Base-by-base conservation (phyloP, 768 basidiomycete species). In the Neoboletus magnificus region DNA sequence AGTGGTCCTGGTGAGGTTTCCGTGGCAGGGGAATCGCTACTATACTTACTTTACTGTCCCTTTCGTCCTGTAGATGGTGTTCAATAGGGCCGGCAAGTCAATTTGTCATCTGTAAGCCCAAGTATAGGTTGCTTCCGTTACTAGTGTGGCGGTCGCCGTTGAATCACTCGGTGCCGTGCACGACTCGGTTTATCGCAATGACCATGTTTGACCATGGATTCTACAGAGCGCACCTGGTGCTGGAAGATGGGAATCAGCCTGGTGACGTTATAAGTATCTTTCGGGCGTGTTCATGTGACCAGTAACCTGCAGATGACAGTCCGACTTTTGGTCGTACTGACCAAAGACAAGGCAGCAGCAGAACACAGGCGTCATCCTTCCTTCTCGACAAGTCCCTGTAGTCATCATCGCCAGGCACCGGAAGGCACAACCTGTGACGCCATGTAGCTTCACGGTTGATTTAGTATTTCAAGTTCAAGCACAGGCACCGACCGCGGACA, bases 251-350 rank as follows among this genome's bases (percentile, higher is more conserved):
- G 58, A 78, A 83, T 50, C 73, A 74, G 4, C 75, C 89, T 0
- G 93, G 93, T 1, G 82, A 87, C 35, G 90, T 98, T 58, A 94
- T 94, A 87, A 86, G 89, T n/a, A 92, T 95, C 49, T 99, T 98
- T 71, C 98, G 96, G 95, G 94, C 96, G 0, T 94, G 92, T 68
- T 76, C 20, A 89, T 98, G 93, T 92, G 0, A 87, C 89, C 1
- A 86, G 82, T 62, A 93, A 92, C 69, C 74, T 97, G 3, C 93
- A 97, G 68, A 84, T 89, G 79, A 85, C 84, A 63, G 83, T 97
- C 12, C 93, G 93, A 0, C 84, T 89, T 56, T 74, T 92, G 62
- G 86, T 94, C 58, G 72, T 78, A 30, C 74, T 97, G 42, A 59
- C 61, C 55, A 71, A 70, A 66, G 96, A 93, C 52, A 96, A 96